Evolutionary conservation across 2,329 filamentous ascomycete genomes (phyloP).

Genomic region (Diaporthe humulicola): DNA sequence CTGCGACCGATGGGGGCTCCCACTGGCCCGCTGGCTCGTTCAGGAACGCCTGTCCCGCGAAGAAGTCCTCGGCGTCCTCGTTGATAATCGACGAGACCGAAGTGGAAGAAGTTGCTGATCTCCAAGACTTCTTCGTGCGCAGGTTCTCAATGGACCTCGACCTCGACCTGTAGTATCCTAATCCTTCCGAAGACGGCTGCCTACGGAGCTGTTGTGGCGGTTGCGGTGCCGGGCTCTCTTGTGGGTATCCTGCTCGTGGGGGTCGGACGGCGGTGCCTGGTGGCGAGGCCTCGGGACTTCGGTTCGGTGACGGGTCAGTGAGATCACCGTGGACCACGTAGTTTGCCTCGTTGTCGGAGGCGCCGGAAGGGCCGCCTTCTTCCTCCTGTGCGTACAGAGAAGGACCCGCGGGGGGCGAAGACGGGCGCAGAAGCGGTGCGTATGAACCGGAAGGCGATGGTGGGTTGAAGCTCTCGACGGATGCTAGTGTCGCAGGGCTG

Average conservation of each 20-base stretch:
- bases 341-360: conserved; percentile 61
- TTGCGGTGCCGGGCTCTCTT: conserved; percentile 71
- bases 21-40: conserved; percentile 48
- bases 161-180: conserved; percentile 62
- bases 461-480: conserved; percentile 54
- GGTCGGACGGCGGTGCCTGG: conserved; percentile 52
- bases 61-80: conserved; percentile 59
- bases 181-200: conserved; percentile 61
- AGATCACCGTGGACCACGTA: conserved; percentile 65
- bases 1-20: conserved; percentile 37
- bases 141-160: conserved; percentile 55
- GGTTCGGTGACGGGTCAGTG: conserved; percentile 52
- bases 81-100: conserved; percentile 69
- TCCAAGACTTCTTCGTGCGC: conserved; percentile 58
- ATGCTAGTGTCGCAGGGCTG: conserved; percentile 53
- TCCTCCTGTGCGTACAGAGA: conserved; percentile 28
- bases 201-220: conserved; percentile 65
- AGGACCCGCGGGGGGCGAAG: background rate
- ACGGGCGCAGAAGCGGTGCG: conserved; percentile 37
- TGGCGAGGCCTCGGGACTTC: conserved; percentile 45
- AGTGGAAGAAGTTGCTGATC: conserved; percentile 67
- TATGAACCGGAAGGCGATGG: conserved; percentile 36
- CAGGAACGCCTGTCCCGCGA: conserved; percentile 56
- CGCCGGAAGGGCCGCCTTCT: conserved; percentile 52
- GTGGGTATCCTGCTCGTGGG: conserved; percentile 65